phyloP scores from a whole-genome alignment of 2,329 filamentous ascomycete species.

The Aaosphaeria arxii region DNA sequence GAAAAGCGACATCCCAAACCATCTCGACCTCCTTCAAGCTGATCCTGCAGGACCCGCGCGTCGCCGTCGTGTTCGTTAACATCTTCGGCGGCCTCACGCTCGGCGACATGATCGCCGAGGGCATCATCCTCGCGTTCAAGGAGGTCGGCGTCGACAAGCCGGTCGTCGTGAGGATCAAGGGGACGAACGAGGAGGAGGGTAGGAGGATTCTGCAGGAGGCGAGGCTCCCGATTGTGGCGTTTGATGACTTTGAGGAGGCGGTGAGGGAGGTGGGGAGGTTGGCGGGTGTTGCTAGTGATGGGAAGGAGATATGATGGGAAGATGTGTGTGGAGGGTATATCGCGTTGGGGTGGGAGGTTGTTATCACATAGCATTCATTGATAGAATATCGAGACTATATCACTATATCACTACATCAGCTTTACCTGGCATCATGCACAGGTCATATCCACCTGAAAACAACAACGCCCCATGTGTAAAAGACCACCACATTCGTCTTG shows the following conservation, averaged over 20 bases:
- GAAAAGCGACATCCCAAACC: slow-evolving; percentile 79
- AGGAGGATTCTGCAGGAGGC: slow-evolving; percentile 68
- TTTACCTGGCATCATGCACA: no score
- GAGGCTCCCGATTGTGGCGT: slow-evolving; percentile 65
- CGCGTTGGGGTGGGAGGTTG: no score
- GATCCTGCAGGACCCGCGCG: slow-evolving; percentile 67
- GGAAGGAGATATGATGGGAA: no score
- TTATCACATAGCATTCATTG: no score
- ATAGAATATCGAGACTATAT: no score
- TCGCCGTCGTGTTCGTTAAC: slow-evolving; percentile 70
- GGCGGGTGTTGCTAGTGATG: not conserved
- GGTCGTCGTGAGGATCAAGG: slow-evolving; percentile 73
- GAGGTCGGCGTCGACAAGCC: slow-evolving; percentile 63
- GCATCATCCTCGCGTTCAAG: slow-evolving; percentile 69
- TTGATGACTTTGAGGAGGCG: slow-evolving; percentile 78
- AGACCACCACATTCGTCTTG: no score
- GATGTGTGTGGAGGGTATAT: no score
- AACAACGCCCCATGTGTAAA: no score
- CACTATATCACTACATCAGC: no score
- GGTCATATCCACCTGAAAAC: no score
- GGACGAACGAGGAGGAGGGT: slow-evolving; percentile 82
- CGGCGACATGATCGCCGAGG: slow-evolving; percentile 78
- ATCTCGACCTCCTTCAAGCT: slow-evolving; percentile 75
- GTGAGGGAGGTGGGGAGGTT: slow-evolving; percentile 76
- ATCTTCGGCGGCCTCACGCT: slow-evolving; percentile 70